These are phyloP conservation scores for Amesomyces nigricolor DNA, from an alignment of 2,329 filamentous ascomycete species.

Conservation along the genomic window DNA sequence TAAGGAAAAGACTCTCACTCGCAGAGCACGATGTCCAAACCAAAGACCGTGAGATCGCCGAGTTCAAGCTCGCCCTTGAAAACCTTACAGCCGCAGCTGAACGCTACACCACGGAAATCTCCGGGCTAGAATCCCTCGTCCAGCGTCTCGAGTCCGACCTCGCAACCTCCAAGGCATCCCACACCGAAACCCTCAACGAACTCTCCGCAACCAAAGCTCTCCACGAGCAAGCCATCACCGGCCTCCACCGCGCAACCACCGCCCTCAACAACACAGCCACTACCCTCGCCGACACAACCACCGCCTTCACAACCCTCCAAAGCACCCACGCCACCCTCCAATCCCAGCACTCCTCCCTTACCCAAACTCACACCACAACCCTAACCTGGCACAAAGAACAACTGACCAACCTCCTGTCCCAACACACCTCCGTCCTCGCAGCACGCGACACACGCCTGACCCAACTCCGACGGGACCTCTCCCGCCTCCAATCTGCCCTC, in stretches of 20 bases:
- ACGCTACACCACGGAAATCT: conserved; percentile 49
- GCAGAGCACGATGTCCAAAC: conserved; percentile 25
- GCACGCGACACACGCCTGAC: conserved; percentile 45
- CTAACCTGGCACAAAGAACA: conserved; percentile 27
- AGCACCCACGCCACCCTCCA: conserved; percentile 34
- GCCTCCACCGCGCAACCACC: conserved; percentile 35
- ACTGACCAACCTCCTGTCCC: conserved; percentile 32
- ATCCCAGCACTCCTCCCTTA: conserved; percentile 32
- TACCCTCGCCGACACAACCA: conserved; percentile 40
- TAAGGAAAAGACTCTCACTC: conserved; percentile 38
- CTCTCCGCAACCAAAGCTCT: no score
- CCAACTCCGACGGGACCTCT: conserved; percentile 46
- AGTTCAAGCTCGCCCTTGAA: conserved; percentile 46
- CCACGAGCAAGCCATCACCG: conserved; percentile 27
- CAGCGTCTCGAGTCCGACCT: conserved; percentile 42
- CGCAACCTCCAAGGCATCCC: conserved; percentile 11
- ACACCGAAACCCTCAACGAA: no score
- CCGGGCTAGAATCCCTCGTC: conserved; percentile 48
- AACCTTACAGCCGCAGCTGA: conserved; percentile 48
- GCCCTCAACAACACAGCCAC: conserved; percentile 25
- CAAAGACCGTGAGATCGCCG: conserved; percentile 33
- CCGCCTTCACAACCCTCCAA: conserved; percentile 36
- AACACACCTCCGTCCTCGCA: conserved; percentile 42
- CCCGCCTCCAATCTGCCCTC: conserved; percentile 41
- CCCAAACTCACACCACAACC: conserved; percentile 30